Base-by-base conservation (phyloP, 805 yeast genomes). In the Blastobotrys terrestris region DNA sequence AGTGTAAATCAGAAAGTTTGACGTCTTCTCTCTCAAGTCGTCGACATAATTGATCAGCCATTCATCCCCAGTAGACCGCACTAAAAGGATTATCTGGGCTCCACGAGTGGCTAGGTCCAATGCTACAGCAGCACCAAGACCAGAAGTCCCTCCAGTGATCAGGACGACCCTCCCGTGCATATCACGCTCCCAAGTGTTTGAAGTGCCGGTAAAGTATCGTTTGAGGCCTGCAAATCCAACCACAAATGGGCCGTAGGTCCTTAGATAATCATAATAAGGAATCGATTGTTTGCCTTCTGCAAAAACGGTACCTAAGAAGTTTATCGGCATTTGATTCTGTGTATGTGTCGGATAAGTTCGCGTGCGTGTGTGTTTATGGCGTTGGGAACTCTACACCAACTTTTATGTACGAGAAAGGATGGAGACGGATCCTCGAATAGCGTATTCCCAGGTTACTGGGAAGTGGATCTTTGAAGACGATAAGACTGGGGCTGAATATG, bases 161-260 rank as follows among this genome's bases (percentile, higher is more conserved):
- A 70, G 51, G 31, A 72, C 67, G 3, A 91, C 98, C 62, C 83
- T 82, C 1, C 98, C 97, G 64, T 94, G 96, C 65, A 92, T 69
- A 58, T 90, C 91, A 55, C 97, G 76, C 56, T 88, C 96, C 96
- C 97, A 92, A 0, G 90, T 86, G 69, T 92, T 94, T 18, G 78
- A 59, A 1, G 87, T 68, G 8, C 99, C 99, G 39, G 84, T 79
- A 61, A 86, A 83, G 71, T 86, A 88, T 65, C 79, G 80, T 66
- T 92, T 92, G 44, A 81, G 49, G 1, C 77, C 76, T 0, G 72
- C 77, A 0, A 77, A 63, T 0, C 68, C 69, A 0, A 75, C 70
- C 0, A 78, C 63, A 2, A 75, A 70, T 0, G 96, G 95, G 0
- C 77, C 84, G 57, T 78, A 81, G 4, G 62, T 60, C 57, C 77